A percentile compares a stretch with the other conserved stretches of the same genome.
These are phyloP conservation scores for Pichia terricola DNA, from an alignment of 1,139 yeast species.

Conservation along the genomic window DNA sequence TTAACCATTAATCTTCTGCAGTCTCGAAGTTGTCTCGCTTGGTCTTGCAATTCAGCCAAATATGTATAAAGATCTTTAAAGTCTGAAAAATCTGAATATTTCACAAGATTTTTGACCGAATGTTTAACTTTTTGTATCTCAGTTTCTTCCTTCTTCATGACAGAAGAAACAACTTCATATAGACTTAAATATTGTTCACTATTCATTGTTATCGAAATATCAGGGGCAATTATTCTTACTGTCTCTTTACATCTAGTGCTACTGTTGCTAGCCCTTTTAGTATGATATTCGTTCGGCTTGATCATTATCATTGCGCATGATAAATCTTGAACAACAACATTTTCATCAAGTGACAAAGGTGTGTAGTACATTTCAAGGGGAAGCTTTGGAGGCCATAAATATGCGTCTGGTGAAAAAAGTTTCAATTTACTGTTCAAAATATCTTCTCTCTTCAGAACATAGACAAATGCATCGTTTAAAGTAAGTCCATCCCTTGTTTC, in stretches of 20 bases:
- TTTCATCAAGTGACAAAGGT: slow-evolving; percentile 42
- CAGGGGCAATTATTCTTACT: slow-evolving; percentile 42
- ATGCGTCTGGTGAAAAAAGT: slow-evolving; percentile 29
- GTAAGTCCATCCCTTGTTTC: slow-evolving; percentile 67
- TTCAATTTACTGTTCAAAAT: slow-evolving; percentile 33
- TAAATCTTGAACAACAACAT: slow-evolving; percentile 54
- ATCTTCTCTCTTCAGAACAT: slow-evolving; percentile 48
- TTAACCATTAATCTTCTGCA: slow-evolving; percentile 25
- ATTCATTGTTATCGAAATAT: slow-evolving; percentile 59
- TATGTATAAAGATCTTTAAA: slow-evolving; percentile 44
- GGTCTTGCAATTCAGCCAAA: slow-evolving; percentile 47
- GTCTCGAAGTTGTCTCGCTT: slow-evolving; percentile 34
- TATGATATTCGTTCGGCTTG: slow-evolving; percentile 56
- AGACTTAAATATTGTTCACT: slow-evolving; percentile 64
- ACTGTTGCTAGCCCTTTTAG: slow-evolving; percentile 10
- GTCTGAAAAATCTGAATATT: slow-evolving; percentile 68
- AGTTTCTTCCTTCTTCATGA: slow-evolving; percentile 54
- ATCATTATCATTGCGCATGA: slow-evolving; percentile 54
- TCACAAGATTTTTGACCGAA: slow-evolving; percentile 53
- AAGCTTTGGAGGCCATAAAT: slow-evolving; percentile 75
- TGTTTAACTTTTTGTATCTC: slow-evolving; percentile 42
- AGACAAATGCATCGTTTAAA: slow-evolving; percentile 61
- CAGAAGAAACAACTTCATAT: slow-evolving; percentile 52
- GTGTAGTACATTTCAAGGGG: slow-evolving; percentile 71
- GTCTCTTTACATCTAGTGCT: slow-evolving; percentile 14